Conservation (phyloP, 495 filamentous ascomycete species). For the Delitschia confertaspora region DNA sequence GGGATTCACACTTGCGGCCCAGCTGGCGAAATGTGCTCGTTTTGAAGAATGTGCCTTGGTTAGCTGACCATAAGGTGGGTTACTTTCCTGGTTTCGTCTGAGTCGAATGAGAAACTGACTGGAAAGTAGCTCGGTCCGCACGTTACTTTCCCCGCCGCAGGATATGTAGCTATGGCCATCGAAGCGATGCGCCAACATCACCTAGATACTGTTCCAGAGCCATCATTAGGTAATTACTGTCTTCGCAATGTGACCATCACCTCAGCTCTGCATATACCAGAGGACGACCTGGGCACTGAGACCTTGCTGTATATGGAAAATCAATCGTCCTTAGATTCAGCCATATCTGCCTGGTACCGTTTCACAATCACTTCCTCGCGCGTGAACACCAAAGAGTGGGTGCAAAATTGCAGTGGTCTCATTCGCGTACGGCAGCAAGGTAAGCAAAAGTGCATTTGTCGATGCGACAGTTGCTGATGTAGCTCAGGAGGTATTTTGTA, state of each 20-base stretch:
- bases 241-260: slow-evolving; percentile 22
- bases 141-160: slow-evolving; percentile 11
- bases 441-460: background rate
- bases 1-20: slow-evolving; percentile 2
- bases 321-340: background rate
- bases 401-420: slow-evolving; percentile 12
- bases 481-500: no score
- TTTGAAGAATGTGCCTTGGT: slow-evolving; percentile 21
- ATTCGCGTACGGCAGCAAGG: no score
- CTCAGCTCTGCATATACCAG: slow-evolving; percentile 19
- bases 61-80: slow-evolving; percentile 7
- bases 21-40: slow-evolving; percentile 10
- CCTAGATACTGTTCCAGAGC: background rate
- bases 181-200: slow-evolving; percentile 3
- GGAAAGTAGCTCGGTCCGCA: background rate
- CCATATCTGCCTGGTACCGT: slow-evolving; percentile 11
- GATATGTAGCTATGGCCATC: slow-evolving; percentile 10
- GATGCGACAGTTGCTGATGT: slow-evolving; percentile 6
- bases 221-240: slow-evolving; percentile 7
- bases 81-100: background rate
- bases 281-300: slow-evolving; percentile 26
- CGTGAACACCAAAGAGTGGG: slow-evolving; percentile 7
- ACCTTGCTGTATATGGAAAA: slow-evolving; percentile 17
- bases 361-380: slow-evolving; percentile 20
- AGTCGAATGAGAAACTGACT: background rate